Evolutionary conservation across 345 rosid species (phyloP).

Genomic region (Conringia planisiliqua): DNA sequence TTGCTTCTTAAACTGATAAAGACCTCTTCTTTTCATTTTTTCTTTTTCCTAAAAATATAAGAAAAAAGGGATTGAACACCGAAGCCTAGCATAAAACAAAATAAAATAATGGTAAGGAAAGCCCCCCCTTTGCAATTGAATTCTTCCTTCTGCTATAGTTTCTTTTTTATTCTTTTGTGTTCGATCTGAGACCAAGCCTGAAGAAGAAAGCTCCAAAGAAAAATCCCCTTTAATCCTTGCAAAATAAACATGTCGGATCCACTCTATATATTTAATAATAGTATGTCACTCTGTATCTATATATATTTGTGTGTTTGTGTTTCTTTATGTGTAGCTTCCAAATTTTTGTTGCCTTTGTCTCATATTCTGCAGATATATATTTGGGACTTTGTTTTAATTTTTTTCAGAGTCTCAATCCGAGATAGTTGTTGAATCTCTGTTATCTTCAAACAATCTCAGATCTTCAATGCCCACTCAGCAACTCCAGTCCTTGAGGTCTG

Average conservation of each 20-base stretch:
- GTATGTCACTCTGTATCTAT: conserved; percentile 5
- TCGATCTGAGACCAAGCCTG: not conserved
- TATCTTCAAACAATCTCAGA: conserved; percentile 36
- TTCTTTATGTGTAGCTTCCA: not conserved
- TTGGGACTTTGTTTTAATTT: conserved; percentile 4
- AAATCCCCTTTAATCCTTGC: conserved; percentile 13
- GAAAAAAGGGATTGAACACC: conserved; percentile 4
- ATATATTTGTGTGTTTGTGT: not conserved
- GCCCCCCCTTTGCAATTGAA: conserved; percentile 5
- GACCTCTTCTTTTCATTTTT: conserved; percentile 19
- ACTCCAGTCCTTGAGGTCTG: conserved; percentile 61
- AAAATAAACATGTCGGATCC: conserved; percentile 31
- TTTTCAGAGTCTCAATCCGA: conserved; percentile 47
- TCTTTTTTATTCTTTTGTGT: conserved; percentile 7
- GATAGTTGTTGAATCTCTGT: conserved; percentile 44
- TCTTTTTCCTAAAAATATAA: not conserved
- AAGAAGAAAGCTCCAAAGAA: conserved; percentile 31
- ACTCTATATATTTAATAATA: conserved; percentile 24
- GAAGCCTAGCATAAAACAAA: conserved; percentile 4
- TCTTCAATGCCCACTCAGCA: conserved; percentile 43
- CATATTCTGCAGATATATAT: not conserved
- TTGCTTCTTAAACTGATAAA: conserved; percentile 23
- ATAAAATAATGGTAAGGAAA: not conserved
- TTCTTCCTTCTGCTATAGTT: not conserved
- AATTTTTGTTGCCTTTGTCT: not conserved